Percentiles rank a stretch among this genome's conserved stretches.
Evolutionary conservation across 1,139 yeast species (phyloP).

Genomic region (Pichia sp.): DNA sequence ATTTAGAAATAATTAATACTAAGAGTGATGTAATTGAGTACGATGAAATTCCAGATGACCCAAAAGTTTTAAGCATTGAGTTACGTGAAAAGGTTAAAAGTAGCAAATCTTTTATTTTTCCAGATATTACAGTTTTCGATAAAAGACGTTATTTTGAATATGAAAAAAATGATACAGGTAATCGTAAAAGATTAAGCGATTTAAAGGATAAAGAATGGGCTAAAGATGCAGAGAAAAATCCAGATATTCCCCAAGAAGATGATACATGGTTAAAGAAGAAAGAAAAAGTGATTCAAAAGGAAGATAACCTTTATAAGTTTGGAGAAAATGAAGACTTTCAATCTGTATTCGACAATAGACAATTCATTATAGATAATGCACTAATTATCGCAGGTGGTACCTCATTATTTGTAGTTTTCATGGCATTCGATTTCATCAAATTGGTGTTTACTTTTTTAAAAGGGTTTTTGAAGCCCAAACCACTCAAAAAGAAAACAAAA

Average conservation of each 20-base stretch:
- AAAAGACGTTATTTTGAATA: slow-evolving; percentile 42
- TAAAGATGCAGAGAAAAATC: slow-evolving; percentile 18
- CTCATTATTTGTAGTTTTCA: slow-evolving; percentile 7
- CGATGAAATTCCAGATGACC: slow-evolving; percentile 33
- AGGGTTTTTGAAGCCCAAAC: too few relatives aligned
- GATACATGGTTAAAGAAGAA: slow-evolving; percentile 29
- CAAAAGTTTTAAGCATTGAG: slow-evolving; percentile 15
- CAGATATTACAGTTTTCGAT: slow-evolving; percentile 40
- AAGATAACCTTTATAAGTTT: slow-evolving; percentile 20
- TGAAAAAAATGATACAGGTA: slow-evolving; percentile 47
- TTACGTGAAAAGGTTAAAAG: slow-evolving; percentile 15
- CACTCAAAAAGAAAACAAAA: too few relatives aligned
- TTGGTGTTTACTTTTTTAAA: too few relatives aligned
- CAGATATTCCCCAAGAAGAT: slow-evolving; percentile 18
- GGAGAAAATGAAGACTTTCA: slow-evolving; percentile 22
- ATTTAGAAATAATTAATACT: slow-evolving; percentile 15
- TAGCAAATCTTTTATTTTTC: slow-evolving; percentile 34
- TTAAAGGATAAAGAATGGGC: slow-evolving; percentile 21
- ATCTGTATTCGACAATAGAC: slow-evolving; percentile 16
- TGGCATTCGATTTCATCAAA: slow-evolving; percentile 13
- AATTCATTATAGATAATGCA: slow-evolving; percentile 26
- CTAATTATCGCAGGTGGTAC: slow-evolving; percentile 18
- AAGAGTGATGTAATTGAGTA: slow-evolving; percentile 21
- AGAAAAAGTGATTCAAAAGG: slow-evolving; percentile 15
- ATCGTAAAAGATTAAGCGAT: slow-evolving; percentile 13